phyloP scores from a whole-genome alignment of 306 rosid genomes.

The Vigna nakashimae region DNA sequence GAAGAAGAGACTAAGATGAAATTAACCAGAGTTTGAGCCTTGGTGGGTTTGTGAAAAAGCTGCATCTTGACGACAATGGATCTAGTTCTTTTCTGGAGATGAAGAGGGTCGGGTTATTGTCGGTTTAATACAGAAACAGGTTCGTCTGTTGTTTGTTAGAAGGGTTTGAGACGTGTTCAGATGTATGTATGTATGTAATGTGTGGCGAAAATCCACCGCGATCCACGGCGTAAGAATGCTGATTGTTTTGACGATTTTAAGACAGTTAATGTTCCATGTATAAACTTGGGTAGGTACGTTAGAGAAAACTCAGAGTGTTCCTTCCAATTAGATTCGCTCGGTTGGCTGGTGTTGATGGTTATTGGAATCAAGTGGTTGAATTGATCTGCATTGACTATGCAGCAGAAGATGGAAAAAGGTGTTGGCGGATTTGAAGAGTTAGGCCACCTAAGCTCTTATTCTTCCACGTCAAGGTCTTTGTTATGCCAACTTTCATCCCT shows the following conservation, averaged over 20 bases:
- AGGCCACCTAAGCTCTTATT: slow-evolving; percentile 43
- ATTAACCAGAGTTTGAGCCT: slow-evolving; percentile 51
- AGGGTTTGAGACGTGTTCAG: neutral
- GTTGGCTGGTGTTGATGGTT: slow-evolving; percentile 28
- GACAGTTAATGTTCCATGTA: slow-evolving; percentile 52
- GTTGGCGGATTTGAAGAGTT: neutral
- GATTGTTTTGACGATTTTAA: slow-evolving; percentile 39
- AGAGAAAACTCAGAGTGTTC: neutral
- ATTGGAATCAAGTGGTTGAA: slow-evolving; percentile 21
- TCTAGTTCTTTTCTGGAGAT: neutral
- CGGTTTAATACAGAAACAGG: neutral
- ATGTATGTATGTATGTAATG: too few species aligned
- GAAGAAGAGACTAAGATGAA: slow-evolving; percentile 61
- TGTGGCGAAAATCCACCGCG: slow-evolving; percentile 34
- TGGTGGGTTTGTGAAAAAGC: slow-evolving; percentile 51
- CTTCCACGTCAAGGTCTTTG: neutral
- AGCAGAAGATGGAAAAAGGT: neutral
- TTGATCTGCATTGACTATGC: slow-evolving; percentile 20
- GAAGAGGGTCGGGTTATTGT: neutral
- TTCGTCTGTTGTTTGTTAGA: slow-evolving; percentile 16
- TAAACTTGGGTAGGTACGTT: slow-evolving; percentile 38
- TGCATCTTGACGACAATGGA: slow-evolving; percentile 53
- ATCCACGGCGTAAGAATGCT: slow-evolving; percentile 46
- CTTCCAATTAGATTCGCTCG: slow-evolving; percentile 40
- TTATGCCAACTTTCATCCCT: slow-evolving; percentile 10